Evolutionary conservation across 768 basidiomycete genomes (phyloP).

Genomic region (Hygrocybe punicea): DNA sequence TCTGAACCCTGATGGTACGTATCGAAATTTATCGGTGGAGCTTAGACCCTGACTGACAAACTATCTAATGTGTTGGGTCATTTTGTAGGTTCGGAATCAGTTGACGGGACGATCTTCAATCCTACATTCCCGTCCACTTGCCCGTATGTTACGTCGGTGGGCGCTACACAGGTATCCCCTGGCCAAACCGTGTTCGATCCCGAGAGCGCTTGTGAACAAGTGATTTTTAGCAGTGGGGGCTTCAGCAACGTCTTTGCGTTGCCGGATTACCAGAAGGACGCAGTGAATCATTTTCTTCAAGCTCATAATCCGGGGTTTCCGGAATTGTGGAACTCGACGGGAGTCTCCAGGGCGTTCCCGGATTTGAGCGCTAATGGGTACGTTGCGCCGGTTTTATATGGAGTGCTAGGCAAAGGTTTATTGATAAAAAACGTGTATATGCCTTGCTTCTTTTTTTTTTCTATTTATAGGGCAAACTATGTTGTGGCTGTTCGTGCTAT

Average conservation of each 20-base stretch:
- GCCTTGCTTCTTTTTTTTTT: too few species aligned
- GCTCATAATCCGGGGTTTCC: constrained; percentile 14
- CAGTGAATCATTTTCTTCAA: constrained; percentile 31
- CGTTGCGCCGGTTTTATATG: constrained; percentile 1
- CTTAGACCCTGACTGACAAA: not conserved
- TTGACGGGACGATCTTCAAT: constrained; percentile 38
- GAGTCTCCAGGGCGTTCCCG: constrained; percentile 40
- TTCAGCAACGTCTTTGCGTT: constrained; percentile 40
- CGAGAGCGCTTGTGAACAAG: constrained; percentile 24
- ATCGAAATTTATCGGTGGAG: not conserved
- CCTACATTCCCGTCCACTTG: constrained; percentile 46
- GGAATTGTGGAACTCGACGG: constrained; percentile 33
- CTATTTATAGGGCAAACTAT: constrained; percentile 37
- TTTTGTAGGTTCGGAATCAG: constrained; percentile 32
- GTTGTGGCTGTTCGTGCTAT: constrained; percentile 29
- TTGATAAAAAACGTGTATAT: constrained; percentile 1
- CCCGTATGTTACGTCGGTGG: constrained; percentile 43
- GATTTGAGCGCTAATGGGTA: constrained; percentile 46
- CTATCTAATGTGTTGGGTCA: not conserved
- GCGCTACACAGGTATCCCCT: constrained; percentile 44
- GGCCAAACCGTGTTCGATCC: constrained; percentile 26
- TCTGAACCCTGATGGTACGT: constrained; percentile 38
- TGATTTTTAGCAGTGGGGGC: constrained; percentile 37
- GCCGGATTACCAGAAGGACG: constrained; percentile 39
- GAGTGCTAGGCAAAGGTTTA: not conserved